Conservation (phyloP, 2,329 filamentous ascomycete species). For the Chaetomiaceae sp. region DNA sequence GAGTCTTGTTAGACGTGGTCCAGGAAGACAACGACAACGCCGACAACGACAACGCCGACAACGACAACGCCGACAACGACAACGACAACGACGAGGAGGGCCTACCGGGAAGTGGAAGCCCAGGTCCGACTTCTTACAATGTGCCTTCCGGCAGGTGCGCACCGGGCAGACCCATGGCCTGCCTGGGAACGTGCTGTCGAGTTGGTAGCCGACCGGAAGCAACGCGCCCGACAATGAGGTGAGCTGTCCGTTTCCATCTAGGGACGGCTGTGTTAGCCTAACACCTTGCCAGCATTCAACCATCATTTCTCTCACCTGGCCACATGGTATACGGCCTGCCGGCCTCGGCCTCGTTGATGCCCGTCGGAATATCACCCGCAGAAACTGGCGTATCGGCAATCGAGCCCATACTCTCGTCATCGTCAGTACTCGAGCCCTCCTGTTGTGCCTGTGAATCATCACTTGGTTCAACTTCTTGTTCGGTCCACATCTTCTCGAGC, state of each 20-base stretch:
- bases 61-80: too few relatives aligned
- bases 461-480: not conserved
- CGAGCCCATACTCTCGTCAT: not conserved
- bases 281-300: too few relatives aligned
- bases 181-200: slow-evolving; percentile 17
- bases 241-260: slow-evolving; percentile 15
- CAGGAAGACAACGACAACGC: too few relatives aligned
- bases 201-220: slow-evolving; percentile 24
- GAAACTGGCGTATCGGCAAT: not conserved
- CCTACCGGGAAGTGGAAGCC: slow-evolving; percentile 24
- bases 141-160: slow-evolving; percentile 19
- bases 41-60: too few relatives aligned
- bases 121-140: slow-evolving; percentile 13
- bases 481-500: not conserved
- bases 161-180: slow-evolving; percentile 27
- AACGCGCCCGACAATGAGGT: slow-evolving; percentile 15
- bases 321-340: slow-evolving; percentile 22
- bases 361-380: not conserved
- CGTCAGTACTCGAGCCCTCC: not conserved
- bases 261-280: slow-evolving; percentile 6
- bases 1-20: too few relatives aligned
- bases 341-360: slow-evolving; percentile 8
- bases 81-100: too few relatives aligned
- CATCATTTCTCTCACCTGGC: slow-evolving; percentile 12
- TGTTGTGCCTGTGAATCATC: not conserved